Evolutionary conservation across 2,329 filamentous ascomycete genomes (phyloP).

Genomic region (Salinomyces thailandicus): DNA sequence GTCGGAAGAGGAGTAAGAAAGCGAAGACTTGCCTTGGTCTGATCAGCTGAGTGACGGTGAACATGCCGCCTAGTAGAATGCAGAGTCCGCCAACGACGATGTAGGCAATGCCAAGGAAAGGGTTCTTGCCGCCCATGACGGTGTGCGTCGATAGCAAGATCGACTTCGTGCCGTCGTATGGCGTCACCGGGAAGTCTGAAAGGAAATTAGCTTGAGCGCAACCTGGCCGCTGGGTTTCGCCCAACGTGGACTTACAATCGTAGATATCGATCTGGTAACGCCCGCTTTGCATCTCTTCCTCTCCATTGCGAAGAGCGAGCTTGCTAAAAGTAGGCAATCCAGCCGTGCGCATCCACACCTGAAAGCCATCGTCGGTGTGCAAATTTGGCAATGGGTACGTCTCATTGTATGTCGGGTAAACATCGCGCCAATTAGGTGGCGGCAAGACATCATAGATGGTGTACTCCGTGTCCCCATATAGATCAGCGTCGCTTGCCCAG

Average conservation of each 20-base stretch:
- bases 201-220: constrained; percentile 1
- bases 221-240: constrained; percentile 4
- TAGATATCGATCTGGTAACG: constrained; percentile 67
- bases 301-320: constrained; percentile 74
- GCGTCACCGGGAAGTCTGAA: constrained; percentile 66
- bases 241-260: constrained; percentile 52
- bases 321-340: constrained; percentile 93
- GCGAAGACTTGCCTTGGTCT: constrained; percentile 62
- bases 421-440: constrained; percentile 72
- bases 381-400: constrained; percentile 60
- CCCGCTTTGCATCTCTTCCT: constrained; percentile 54
- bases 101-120: constrained; percentile 93
- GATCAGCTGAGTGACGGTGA: constrained; percentile 83
- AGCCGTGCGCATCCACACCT: constrained; percentile 98
- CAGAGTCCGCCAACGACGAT: constrained; percentile 89
- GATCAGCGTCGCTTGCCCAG: constrained; percentile 70
- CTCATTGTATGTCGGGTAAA: constrained; percentile 63
- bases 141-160: constrained; percentile 82
- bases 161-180: constrained; percentile 79
- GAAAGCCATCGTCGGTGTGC: constrained; percentile 69
- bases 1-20: background rate
- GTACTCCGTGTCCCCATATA: constrained; percentile 65
- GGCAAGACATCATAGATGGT: constrained; percentile 56
- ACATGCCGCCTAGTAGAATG: constrained; percentile 75
- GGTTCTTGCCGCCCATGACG: constrained; percentile 88